These are phyloP conservation scores for Colletotrichum somersetense DNA, from an alignment of 2,329 filamentous ascomycete genomes.

Conservation along the genomic window DNA sequence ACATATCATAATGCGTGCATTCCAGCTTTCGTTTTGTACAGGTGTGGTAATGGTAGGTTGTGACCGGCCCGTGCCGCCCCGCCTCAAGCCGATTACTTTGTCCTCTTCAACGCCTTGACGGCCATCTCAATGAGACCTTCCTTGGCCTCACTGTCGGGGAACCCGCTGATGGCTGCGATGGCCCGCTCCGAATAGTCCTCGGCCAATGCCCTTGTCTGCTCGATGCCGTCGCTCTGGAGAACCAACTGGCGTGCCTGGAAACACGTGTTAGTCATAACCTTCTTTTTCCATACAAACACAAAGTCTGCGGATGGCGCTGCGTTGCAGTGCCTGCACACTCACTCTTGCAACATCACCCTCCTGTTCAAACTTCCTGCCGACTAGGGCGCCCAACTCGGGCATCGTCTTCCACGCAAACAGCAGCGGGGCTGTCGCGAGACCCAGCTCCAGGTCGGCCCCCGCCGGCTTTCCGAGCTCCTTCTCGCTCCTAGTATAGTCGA, in stretches of 20 bases:
- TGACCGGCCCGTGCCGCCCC: not conserved
- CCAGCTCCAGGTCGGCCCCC: slow-evolving; percentile 92
- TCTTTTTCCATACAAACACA: not conserved
- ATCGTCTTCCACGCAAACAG: slow-evolving; percentile 96
- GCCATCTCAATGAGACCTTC: slow-evolving; percentile 93
- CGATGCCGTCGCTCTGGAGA: slow-evolving; percentile 84
- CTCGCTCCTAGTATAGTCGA: slow-evolving; percentile 92
- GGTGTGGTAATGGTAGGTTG: slow-evolving; percentile 3
- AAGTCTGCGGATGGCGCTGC: slow-evolving; percentile 21
- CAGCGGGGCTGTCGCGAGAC: slow-evolving; percentile 91
- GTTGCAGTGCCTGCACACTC: slow-evolving; percentile 52
- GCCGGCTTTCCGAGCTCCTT: slow-evolving; percentile 93
- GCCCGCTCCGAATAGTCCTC: slow-evolving; percentile 93
- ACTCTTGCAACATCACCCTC: slow-evolving; percentile 90
- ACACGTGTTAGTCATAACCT: slow-evolving; percentile 38
- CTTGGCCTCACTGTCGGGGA: slow-evolving; percentile 96
- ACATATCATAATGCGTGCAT: slow-evolving; percentile 38
- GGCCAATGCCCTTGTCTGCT: slow-evolving; percentile 90
- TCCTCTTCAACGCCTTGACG: slow-evolving; percentile 87
- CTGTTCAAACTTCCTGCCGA: slow-evolving; percentile 88
- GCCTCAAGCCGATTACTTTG: slow-evolving; percentile 70
- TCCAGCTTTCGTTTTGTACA: slow-evolving; percentile 36
- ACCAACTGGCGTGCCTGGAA: slow-evolving; percentile 88
- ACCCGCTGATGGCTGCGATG: slow-evolving; percentile 82
- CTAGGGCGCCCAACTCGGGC: slow-evolving; percentile 84